Conservation (phyloP, 1,284 basidiomycete genomes). For the Irpex sp. region DNA sequence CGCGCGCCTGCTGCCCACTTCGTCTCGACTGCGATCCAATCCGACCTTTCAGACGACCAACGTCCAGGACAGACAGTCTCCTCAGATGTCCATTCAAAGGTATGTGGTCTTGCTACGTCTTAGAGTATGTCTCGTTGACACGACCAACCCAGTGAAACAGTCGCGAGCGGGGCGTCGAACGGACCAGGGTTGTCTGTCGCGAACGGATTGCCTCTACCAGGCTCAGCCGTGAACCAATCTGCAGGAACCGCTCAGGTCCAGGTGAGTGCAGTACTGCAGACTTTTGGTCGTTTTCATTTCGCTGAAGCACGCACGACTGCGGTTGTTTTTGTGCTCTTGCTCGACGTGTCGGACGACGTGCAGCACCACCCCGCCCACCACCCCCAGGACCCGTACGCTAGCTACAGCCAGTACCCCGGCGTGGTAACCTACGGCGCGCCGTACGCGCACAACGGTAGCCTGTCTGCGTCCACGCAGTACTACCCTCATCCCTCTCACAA, state of each 20-base stretch:
- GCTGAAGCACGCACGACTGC: not conserved
- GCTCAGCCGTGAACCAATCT: conserved; percentile 14
- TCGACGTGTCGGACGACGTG: not conserved
- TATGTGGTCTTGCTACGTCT: conserved; percentile 2
- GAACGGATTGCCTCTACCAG: conserved; percentile 6
- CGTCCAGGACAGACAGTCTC: not conserved
- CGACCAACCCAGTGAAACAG: conserved; percentile 6
- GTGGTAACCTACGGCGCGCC: conserved; percentile 1
- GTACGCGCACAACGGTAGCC: not conserved
- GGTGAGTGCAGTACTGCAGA: not conserved
- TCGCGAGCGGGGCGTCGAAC: not conserved
- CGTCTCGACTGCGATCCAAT: not conserved
- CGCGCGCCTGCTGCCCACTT: not conserved
- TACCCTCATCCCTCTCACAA: not conserved
- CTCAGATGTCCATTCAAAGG: conserved; percentile 10
- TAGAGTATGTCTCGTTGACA: not conserved
- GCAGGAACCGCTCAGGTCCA: conserved; percentile 10
- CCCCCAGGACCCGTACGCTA: conserved; percentile 9
- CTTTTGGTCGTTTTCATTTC: not conserved
- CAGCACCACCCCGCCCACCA: conserved; percentile 1
- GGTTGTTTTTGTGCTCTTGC: not conserved
- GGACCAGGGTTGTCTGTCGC: conserved; percentile 11
- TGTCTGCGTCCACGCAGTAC: not conserved
- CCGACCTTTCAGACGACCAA: not conserved
- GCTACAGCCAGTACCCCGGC: conserved; percentile 4